Percentiles rank a stretch among this genome's conserved stretches.
These are phyloP conservation scores for Bassia scoparia DNA, from an alignment of 148 eudicot genomes.

Conservation along the genomic window DNA sequence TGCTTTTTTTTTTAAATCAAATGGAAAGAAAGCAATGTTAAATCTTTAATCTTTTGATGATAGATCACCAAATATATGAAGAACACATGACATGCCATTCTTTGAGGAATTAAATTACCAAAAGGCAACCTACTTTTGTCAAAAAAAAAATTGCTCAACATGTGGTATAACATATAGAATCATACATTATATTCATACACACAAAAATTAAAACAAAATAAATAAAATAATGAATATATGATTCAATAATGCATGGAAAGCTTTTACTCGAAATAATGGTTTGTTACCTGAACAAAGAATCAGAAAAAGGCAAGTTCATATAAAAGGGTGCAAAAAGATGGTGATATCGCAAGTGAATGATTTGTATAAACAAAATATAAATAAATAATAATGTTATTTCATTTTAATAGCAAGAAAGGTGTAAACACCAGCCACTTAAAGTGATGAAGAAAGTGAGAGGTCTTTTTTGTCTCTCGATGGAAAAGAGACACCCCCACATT, in stretches of 20 bases:
- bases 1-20: too few species aligned
- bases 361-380: not conserved
- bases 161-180: slow-evolving; percentile 21
- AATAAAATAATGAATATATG: not conserved
- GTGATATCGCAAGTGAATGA: not conserved
- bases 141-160: slow-evolving; percentile 3
- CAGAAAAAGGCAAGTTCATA: slow-evolving; percentile 12
- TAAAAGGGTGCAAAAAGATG: slow-evolving; percentile 19
- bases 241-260: slow-evolving; percentile 21
- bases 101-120: not conserved
- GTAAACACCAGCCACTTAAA: slow-evolving; percentile 34
- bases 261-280: not conserved
- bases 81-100: slow-evolving; percentile 7
- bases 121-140: slow-evolving; percentile 26
- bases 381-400: not conserved
- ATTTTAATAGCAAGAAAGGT: slow-evolving; percentile 1
- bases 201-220: too few species aligned
- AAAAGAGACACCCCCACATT: slow-evolving; percentile 75
- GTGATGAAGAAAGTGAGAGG: slow-evolving; percentile 37
- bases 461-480: slow-evolving; percentile 62
- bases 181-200: not conserved
- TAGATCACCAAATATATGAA: not conserved
- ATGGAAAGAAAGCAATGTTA: too few species aligned
- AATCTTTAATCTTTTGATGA: not conserved
- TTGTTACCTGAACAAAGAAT: slow-evolving; percentile 27